phyloP scores from a whole-genome alignment of 768 basidiomycete species.

The Tylopilus subfusipes region DNA sequence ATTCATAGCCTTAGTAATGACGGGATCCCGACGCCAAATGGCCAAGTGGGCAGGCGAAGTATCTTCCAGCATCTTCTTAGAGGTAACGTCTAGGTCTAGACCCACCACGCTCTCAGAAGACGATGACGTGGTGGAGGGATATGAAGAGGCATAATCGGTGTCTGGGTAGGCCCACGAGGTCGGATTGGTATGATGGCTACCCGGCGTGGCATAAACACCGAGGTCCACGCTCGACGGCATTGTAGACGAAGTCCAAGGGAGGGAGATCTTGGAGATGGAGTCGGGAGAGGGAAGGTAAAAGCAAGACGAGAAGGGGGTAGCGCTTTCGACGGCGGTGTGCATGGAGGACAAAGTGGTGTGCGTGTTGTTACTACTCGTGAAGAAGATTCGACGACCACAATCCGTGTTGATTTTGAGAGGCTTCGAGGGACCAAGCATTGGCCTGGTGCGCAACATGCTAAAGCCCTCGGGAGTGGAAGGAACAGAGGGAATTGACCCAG shows the following conservation, averaged over 20 bases:
- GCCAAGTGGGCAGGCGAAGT: slow-evolving; percentile 30
- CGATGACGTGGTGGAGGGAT: slow-evolving; percentile 42
- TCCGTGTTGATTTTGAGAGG: slow-evolving; percentile 60
- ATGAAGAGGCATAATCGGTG: slow-evolving; percentile 46
- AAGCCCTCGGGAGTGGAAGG: slow-evolving; percentile 58
- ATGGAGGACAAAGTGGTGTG: slow-evolving; percentile 54
- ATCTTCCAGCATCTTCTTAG: slow-evolving; percentile 31
- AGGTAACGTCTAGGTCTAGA: slow-evolving; percentile 30
- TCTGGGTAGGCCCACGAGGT: slow-evolving; percentile 45
- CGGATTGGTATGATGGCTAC: slow-evolving; percentile 51
- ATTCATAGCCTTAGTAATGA: slow-evolving; percentile 25
- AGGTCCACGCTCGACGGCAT: slow-evolving; percentile 40
- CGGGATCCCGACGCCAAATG: slow-evolving; percentile 32
- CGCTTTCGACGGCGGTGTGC: slow-evolving; percentile 69
- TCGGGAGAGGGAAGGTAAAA: slow-evolving; percentile 50
- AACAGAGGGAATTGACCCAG: slow-evolving; percentile 42
- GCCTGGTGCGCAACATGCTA: slow-evolving; percentile 39
- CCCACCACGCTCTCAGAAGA: slow-evolving; percentile 35
- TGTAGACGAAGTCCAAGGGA: slow-evolving; percentile 31
- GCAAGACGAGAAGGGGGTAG: slow-evolving; percentile 55
- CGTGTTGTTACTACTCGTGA: slow-evolving; percentile 43
- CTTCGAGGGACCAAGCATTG: slow-evolving; percentile 34
- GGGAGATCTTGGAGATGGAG: slow-evolving; percentile 37
- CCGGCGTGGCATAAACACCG: slow-evolving; percentile 38
- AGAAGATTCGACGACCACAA: slow-evolving; percentile 35